These are phyloP conservation scores for Microsporum audouinii DNA, from an alignment of 2,329 filamentous ascomycete genomes.

Conservation along the genomic window DNA sequence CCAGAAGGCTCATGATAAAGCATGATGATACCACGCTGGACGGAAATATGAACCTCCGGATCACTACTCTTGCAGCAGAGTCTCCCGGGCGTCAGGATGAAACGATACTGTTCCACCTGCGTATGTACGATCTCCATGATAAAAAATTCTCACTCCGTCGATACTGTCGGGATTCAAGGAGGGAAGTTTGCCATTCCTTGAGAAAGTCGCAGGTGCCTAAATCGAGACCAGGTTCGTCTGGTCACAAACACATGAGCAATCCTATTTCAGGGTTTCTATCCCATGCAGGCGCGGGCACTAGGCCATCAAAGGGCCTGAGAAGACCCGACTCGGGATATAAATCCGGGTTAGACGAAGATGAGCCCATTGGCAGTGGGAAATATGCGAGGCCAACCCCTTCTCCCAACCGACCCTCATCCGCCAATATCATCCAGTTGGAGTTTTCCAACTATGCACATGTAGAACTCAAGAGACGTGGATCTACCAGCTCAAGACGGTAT, in stretches of 20 bases:
- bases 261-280: conserved; percentile 46
- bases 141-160: conserved; percentile 83
- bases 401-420: conserved; percentile 38
- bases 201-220: conserved; percentile 53
- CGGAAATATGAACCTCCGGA: conserved; percentile 90
- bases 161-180: conserved; percentile 84
- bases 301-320: conserved; percentile 35
- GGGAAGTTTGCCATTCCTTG: conserved; percentile 79
- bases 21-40: conserved; percentile 86
- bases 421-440: conserved; percentile 76
- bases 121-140: conserved; percentile 80
- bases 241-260: conserved; percentile 50
- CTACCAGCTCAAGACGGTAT: conserved; percentile 61
- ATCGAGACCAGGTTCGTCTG: conserved; percentile 39
- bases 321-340: conserved; percentile 51
- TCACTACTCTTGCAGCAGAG: conserved; percentile 61
- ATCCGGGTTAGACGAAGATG: conserved; percentile 34
- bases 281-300: conserved; percentile 42
- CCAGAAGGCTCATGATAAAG: conserved; percentile 65
- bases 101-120: conserved; percentile 78
- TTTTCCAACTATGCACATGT: conserved; percentile 97
- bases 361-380: conserved; percentile 17
- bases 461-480: conserved; percentile 60
- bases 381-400: not conserved
- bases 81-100: conserved; percentile 46